Evolutionary conservation across 768 basidiomycete species (phyloP), one percentile per base, ranked within the genome.

Genomic region (Lactifluus rugatus): DNA sequence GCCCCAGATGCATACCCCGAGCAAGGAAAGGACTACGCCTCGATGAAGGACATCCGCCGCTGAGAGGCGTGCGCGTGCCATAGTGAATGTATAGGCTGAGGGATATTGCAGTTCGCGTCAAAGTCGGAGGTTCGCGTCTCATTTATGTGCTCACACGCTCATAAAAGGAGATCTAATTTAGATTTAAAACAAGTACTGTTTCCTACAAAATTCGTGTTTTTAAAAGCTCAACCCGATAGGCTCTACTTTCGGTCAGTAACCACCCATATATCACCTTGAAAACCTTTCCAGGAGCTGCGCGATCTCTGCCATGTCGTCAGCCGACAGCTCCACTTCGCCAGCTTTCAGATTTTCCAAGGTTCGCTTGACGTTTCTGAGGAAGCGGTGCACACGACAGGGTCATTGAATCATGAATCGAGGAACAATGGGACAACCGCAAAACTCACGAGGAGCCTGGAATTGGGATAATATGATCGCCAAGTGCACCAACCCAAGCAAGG

Each of bases 371-470:
- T 74, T 64, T 26, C 73, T 76, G 56, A 21, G n/a, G 4, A 4
- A n/a, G 7, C 13, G 16, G 14, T 50, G 46, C 32, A 14, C n/a
- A 31, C 34, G 13, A 34, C 34, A 10, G 34, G 34, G 13, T 34
- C 34, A 11, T 34, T 34, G 3, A 28, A 25, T n/a, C 16, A 34
- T 14, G 4, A 36, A n/a, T 46, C 32, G 23, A 36, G 9, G 26
- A 17, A 14, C 7, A 21, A 34, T 6, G 53, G n/a, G 37, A 34
- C 2, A 56, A 28, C 26, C 5, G 10, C 34, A 17, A 23, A 39
- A 68, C 71, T 53, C 51, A 73, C 73, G 73, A 74, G 17, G 73
- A 74, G 2, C 79, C 79, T 1, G 79, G 78, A 28, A 80, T 71
- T 1, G 78, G 77, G 63, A 80, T 71, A 34, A 76, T 70, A 61